Evolutionary conservation across 1,284 basidiomycete species (phyloP).

Genomic region (Ceratobasidium sp.): DNA sequence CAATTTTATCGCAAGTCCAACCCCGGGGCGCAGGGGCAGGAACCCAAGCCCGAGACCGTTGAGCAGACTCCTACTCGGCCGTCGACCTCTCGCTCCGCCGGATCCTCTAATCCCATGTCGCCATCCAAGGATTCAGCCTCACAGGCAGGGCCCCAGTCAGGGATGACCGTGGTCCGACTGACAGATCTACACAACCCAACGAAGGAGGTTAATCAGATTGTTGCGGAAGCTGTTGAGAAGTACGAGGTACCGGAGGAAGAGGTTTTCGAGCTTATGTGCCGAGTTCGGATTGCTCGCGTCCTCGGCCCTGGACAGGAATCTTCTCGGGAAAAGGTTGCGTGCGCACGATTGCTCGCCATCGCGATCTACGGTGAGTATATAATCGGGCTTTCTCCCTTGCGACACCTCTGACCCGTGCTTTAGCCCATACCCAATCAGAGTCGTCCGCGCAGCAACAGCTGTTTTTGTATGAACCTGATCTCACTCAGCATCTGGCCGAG

Average conservation of each 20-base stretch:
- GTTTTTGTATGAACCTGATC: slow-evolving; percentile 94
- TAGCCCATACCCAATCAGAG: slow-evolving; percentile 82
- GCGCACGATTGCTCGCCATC: slow-evolving; percentile 84
- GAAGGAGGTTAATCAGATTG: slow-evolving; percentile 72
- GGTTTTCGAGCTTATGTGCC: slow-evolving; percentile 89
- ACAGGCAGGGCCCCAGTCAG: slow-evolving; percentile 50
- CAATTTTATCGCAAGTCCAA: slow-evolving; percentile 43
- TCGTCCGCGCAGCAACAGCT: slow-evolving; percentile 78
- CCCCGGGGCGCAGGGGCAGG: slow-evolving; percentile 12
- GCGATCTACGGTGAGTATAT: slow-evolving; percentile 72
- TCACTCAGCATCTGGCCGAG: slow-evolving; percentile 88
- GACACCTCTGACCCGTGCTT: not conserved
- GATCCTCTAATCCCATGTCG: slow-evolving; percentile 17
- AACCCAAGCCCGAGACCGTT: slow-evolving; percentile 21
- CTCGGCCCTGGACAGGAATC: slow-evolving; percentile 64
- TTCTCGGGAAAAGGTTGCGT: slow-evolving; percentile 81
- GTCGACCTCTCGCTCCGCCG: slow-evolving; percentile 10
- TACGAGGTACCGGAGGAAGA: slow-evolving; percentile 82
- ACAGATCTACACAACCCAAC: slow-evolving; percentile 65
- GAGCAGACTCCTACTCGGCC: slow-evolving; percentile 32
- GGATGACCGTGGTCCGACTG: slow-evolving; percentile 62
- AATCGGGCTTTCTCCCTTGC: not conserved
- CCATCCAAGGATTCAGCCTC: slow-evolving; percentile 18
- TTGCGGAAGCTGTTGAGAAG: slow-evolving; percentile 76
- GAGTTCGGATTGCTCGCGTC: slow-evolving; percentile 79